Conservation (phyloP, 768 basidiomycete species). For the Lanmaoa rubissima region DNA sequence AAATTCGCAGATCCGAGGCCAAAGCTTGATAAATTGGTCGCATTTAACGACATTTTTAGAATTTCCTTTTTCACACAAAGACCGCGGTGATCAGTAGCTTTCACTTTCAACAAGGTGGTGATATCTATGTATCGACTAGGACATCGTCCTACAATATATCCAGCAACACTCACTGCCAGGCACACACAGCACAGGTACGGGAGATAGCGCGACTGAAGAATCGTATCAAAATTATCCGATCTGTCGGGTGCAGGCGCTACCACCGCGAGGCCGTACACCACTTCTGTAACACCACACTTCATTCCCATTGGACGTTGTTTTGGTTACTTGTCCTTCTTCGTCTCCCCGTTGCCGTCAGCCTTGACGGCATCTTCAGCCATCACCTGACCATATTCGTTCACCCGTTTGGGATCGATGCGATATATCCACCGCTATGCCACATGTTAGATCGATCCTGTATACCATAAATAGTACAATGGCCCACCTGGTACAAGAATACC, state of each 20-base stretch:
- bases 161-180: background rate
- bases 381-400: conserved; percentile 96
- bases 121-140: background rate
- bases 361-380: conserved; percentile 46
- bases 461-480: conserved; percentile 25
- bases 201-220: conserved; percentile 16
- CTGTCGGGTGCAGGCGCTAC: background rate
- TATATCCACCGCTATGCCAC: conserved; percentile 87
- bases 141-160: background rate
- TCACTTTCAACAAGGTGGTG: background rate
- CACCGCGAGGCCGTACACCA: conserved; percentile 6
- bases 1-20: background rate
- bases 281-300: conserved; percentile 5
- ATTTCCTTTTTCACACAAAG: conserved; percentile 6
- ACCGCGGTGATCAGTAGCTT: too few relatives aligned
- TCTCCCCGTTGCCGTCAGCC: conserved; percentile 43
- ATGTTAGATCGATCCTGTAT: conserved; percentile 7
- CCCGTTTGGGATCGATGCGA: conserved; percentile 88
- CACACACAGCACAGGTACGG: conserved; percentile 1
- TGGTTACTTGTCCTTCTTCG: conserved; percentile 54
- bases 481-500: conserved; percentile 87
- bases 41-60: conserved; percentile 9
- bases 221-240: background rate
- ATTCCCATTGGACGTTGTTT: conserved; percentile 7
- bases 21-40: conserved; percentile 3